Conservation (phyloP, 176 grass and related monocot species). For the Luzula sylvatica region DNA sequence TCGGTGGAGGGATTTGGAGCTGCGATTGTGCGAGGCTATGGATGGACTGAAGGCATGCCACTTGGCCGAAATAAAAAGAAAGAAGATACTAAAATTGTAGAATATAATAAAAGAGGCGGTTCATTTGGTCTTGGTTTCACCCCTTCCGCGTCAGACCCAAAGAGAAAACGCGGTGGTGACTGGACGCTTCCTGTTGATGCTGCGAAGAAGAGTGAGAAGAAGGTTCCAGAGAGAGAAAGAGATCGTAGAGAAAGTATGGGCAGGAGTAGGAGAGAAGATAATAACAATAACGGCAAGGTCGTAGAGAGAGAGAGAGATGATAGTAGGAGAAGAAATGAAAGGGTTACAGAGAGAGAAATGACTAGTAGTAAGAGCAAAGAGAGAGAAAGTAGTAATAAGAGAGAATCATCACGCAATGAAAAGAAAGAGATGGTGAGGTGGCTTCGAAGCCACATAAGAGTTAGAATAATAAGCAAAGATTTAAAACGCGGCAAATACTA, state of each 20-base stretch:
- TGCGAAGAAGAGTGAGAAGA: conserved; percentile 21
- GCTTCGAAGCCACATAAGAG: conserved; percentile 80
- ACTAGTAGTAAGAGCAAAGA: conserved; percentile 23
- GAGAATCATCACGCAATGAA: conserved; percentile 15
- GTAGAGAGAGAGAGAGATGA: conserved; percentile 23
- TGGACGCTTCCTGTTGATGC: conserved; percentile 26
- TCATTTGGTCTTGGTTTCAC: conserved; percentile 60
- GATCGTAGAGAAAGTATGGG: conserved; percentile 13
- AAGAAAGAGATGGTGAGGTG: conserved; percentile 27
- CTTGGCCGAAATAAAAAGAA: conserved; percentile 63
- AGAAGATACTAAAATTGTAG: conserved; percentile 54
- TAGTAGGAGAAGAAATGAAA: conserved; percentile 18
- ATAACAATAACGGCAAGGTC: conserved; percentile 15
- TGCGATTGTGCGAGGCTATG: conserved; percentile 71
- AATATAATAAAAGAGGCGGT: conserved; percentile 45
- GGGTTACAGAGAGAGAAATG: conserved; percentile 26
- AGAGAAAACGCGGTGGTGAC: conserved; percentile 50
- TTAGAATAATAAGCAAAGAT: conserved; percentile 70
- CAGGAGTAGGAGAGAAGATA: conserved; percentile 3
- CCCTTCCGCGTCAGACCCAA: conserved; percentile 52
- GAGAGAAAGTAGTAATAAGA: conserved; percentile 23
- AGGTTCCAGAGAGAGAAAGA: conserved; percentile 34
- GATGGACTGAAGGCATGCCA: conserved; percentile 75
- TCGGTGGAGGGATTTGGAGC: conserved; percentile 59
- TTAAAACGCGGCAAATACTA: conserved; percentile 56